Evolutionary conservation across 2,329 filamentous ascomycete species (phyloP), one percentile per base, ranked within the genome.

Genomic region (Exophiala oligosperma): DNA sequence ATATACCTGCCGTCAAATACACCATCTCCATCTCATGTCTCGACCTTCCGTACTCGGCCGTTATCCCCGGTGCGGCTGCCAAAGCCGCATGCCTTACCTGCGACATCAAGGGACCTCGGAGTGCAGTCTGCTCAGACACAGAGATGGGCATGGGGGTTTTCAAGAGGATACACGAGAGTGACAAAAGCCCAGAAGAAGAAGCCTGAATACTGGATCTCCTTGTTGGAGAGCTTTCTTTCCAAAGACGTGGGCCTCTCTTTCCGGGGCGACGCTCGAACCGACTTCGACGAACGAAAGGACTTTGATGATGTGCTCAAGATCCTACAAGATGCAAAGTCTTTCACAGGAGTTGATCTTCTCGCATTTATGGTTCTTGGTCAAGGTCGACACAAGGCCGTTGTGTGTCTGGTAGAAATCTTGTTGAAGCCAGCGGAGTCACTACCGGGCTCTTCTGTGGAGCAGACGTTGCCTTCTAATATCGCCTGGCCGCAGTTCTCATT

Each of bases 301-400:
- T 66, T 68, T 21, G 59, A 71, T 53, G 65, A 68, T 37, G 59
- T 77, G 56, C 63, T 72, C 29, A 66, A 66, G 11, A 60, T 73
- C 17, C 61, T 77, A 35, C 67, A 56, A 46, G 58, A 69, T 53
- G 71, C 72, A 9, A 70, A 71, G 32, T 54, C 44, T 11, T 49
- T 65, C 23, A 63, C 61, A 14, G 59, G 68, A 24, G 41, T 74
- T 8, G 72, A 79, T 64, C 64, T 78, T 35, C 60, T 79, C 40
- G 65, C 66, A 9, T 71, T 75, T 59, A 64, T 79, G 51, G 76
- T 74, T 1, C 72, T 76, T 44, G 65, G 68, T 17, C 62, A 73
- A 57, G 69, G 71, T 26, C 71, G 76, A 60, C 76, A 76, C 74
- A 63, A 72, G 52, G 72, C 71, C 14, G 76, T 76, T 28, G 62